Evolutionary conservation across 176 grass and related monocot genomes (phyloP).

Genomic region (Carex littledalei): DNA sequence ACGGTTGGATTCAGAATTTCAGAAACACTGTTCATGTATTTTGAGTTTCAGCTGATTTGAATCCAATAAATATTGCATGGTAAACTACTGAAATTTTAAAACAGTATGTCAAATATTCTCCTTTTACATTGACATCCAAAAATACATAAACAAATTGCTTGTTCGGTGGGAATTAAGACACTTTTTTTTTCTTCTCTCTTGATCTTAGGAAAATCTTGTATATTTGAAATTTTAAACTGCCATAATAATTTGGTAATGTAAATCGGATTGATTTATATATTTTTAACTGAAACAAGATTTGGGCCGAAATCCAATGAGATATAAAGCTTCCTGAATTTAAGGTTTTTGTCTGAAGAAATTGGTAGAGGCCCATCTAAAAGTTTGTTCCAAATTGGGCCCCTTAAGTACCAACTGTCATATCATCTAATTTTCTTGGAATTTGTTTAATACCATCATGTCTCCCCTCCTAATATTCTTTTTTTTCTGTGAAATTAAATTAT

Average conservation of each 20-base stretch:
- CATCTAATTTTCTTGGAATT: neutral
- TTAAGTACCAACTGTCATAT: neutral
- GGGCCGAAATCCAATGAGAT: conserved; percentile 1
- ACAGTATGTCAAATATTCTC: neutral
- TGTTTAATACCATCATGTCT: neutral
- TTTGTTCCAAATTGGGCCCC: neutral
- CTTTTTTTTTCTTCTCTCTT: neutral
- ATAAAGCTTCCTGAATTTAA: conserved; percentile 9
- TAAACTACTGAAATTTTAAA: neutral
- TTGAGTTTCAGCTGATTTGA: no score
- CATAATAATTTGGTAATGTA: neutral
- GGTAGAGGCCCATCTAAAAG: neutral
- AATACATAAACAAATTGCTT: neutral
- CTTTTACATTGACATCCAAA: neutral
- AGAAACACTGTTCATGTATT: no score
- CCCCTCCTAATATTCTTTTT: neutral
- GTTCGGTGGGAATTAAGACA: no score
- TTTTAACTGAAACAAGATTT: neutral
- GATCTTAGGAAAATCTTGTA: neutral
- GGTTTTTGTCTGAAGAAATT: neutral
- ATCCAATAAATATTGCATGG: neutral
- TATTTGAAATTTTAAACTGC: neutral
- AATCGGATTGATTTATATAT: neutral
- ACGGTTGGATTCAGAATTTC: no score
- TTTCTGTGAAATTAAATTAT: neutral